Evolutionary conservation across 768 basidiomycete genomes (phyloP), one percentile per base, ranked within the genome.

Genomic region (Amanita pseudoporphyria): DNA sequence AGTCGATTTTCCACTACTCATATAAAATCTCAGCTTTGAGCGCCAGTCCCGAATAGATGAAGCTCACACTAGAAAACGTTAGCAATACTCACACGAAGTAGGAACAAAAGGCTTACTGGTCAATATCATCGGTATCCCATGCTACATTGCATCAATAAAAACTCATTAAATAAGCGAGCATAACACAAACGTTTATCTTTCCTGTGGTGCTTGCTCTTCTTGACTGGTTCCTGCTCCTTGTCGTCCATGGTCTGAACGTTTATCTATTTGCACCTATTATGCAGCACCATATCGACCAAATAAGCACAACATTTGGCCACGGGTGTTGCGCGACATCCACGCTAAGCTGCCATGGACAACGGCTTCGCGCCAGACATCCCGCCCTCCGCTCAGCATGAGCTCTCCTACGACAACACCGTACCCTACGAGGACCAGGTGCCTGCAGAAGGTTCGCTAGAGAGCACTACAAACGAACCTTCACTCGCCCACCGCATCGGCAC

Each of bases 111-210:
- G 54, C 92, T 82, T 64, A 95, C 92, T 96, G 94, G 74, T 97
- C 89, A 67, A 97, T 92, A 58, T 96, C 95, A 64, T 97, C 94
- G 38, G 94, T 97, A 62, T 98, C 95, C 95, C 95, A 98, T 61
- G 94, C 95, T 97, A 56, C 49, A 57, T 46, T 59, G 46, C 28
- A 49, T 40, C 28, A 43, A 54, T 62, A 44, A 52, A 32, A 54
- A 21, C 13, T 28, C 2, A 49, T 57, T 33, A 60, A 52, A 13
- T 47, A 22, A 3, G 9, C 16, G 3, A 7, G 5, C 22, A 18
- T 41, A 48, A 28, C 10, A 57, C 90, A 62, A 60, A 95, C 94
- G 94, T 69, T 98, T 98, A 6, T 96, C 93, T 63, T 96, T 96
- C 54, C 93, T 76, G 64, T 90, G 85, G 39, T 79, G 72, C 70